These are phyloP conservation scores for Sarcodon aspratus DNA, from an alignment of 768 basidiomycete species.

Conservation along the genomic window DNA sequence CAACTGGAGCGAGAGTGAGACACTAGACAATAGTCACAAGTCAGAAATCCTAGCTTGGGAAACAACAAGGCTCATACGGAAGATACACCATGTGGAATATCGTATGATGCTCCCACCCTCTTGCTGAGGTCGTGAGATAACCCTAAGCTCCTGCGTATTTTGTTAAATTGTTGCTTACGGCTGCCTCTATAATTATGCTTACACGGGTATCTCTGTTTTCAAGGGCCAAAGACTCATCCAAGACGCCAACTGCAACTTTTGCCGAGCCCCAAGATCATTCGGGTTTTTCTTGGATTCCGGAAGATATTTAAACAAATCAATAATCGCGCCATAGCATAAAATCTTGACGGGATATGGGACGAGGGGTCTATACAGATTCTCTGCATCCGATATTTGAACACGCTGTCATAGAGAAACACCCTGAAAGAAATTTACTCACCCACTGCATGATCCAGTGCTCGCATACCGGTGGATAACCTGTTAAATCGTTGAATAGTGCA, in stretches of 20 bases:
- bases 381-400: slow-evolving; percentile 19
- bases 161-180: background rate
- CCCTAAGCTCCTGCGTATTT: slow-evolving; percentile 41
- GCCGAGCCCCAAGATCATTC: slow-evolving; percentile 41
- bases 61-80: slow-evolving; percentile 35
- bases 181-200: background rate
- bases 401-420: background rate
- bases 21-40: slow-evolving; percentile 30
- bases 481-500: slow-evolving; percentile 1
- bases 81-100: slow-evolving; percentile 75
- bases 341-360: slow-evolving; percentile 49
- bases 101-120: slow-evolving; percentile 59
- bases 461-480: slow-evolving; percentile 72
- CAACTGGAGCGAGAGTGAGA: slow-evolving; percentile 56
- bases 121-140: slow-evolving; percentile 71
- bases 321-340: slow-evolving; percentile 54
- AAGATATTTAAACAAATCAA: slow-evolving; percentile 66
- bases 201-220: slow-evolving; percentile 46
- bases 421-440: slow-evolving; percentile 25
- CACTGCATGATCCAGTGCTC: slow-evolving; percentile 71
- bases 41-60: background rate
- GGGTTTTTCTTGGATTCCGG: slow-evolving; percentile 53
- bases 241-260: slow-evolving; percentile 60
- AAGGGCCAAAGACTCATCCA: slow-evolving; percentile 78
- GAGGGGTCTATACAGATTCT: slow-evolving; percentile 48